Evolutionary conservation across 2,329 filamentous ascomycete species (phyloP).

Genomic region (Colletotrichum godetiae): DNA sequence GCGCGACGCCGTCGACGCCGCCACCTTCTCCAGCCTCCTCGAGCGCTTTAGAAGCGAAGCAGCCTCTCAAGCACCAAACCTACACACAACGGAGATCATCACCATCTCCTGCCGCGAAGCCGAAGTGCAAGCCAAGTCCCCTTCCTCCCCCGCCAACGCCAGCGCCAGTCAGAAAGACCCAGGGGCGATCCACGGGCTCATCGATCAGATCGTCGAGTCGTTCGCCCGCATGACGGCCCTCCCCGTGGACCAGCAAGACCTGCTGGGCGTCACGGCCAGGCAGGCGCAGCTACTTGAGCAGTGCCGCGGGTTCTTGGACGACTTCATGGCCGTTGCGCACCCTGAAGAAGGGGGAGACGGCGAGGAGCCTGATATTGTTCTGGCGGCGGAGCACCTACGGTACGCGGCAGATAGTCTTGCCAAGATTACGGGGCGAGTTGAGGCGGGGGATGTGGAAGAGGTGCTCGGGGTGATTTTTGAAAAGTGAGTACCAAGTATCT

Average conservation of each 20-base stretch:
- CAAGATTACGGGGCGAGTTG: slow-evolving; percentile 87
- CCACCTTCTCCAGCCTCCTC: slow-evolving; percentile 52
- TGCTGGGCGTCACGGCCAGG: slow-evolving; percentile 89
- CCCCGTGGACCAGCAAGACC: slow-evolving; percentile 79
- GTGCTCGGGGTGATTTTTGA: slow-evolving; percentile 97
- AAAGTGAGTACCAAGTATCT: slow-evolving; percentile 71
- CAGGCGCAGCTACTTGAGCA: slow-evolving; percentile 84
- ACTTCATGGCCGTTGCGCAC: slow-evolving; percentile 74
- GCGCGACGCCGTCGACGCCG: slow-evolving; percentile 58
- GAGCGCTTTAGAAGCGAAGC: slow-evolving; percentile 52
- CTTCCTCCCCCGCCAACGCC: no score
- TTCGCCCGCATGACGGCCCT: slow-evolving; percentile 80
- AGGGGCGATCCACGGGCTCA: slow-evolving; percentile 76
- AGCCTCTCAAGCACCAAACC: slow-evolving; percentile 51
- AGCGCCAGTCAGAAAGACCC: slow-evolving; percentile 53
- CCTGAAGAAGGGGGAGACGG: slow-evolving; percentile 41
- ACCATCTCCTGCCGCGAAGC: slow-evolving; percentile 80
- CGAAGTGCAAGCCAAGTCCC: slow-evolving; percentile 40
- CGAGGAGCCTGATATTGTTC: slow-evolving; percentile 80
- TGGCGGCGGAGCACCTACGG: slow-evolving; percentile 89
- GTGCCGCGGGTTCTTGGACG: slow-evolving; percentile 77
- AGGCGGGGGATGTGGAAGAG: slow-evolving; percentile 91
- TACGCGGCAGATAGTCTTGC: slow-evolving; percentile 84
- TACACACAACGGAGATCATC: slow-evolving; percentile 56
- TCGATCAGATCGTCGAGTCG: slow-evolving; percentile 71